These are phyloP conservation scores for Chlorophyllum brunneum DNA, from an alignment of 768 basidiomycete species.

Conservation along the genomic window DNA sequence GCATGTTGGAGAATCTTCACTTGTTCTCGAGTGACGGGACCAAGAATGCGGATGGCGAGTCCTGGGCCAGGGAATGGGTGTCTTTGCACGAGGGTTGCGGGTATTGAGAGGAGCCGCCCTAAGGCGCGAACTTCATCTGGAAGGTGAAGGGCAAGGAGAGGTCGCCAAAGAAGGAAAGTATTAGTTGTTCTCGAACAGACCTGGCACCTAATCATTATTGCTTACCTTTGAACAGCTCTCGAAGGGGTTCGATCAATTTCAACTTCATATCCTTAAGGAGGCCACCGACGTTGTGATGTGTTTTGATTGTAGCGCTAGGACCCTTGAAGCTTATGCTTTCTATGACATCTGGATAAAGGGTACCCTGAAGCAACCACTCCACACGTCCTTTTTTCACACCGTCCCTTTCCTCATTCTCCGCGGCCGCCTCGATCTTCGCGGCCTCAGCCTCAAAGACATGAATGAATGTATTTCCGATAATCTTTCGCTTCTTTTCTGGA, in stretches of 20 bases:
- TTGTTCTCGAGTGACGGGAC: conserved; percentile 91
- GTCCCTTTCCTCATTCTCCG: conserved; percentile 72
- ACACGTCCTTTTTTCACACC: conserved; percentile 82
- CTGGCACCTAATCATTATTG: conserved; percentile 1
- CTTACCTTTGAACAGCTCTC: conserved; percentile 97
- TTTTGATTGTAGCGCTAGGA: conserved; percentile 98
- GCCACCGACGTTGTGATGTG: conserved; percentile 98
- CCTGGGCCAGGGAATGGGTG: conserved; percentile 99
- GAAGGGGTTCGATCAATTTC: conserved; percentile 94
- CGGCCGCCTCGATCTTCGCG: conserved; percentile 76
- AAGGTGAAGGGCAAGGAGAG: conserved; percentile 9
- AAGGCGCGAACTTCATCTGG: conserved; percentile 94
- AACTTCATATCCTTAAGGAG: conserved; percentile 96
- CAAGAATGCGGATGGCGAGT: conserved; percentile 95
- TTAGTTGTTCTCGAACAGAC: conserved; percentile 2
- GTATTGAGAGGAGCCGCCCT: conserved; percentile 88
- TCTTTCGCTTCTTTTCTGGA: conserved; percentile 95
- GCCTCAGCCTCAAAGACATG: conserved; percentile 97
- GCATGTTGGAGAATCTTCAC: conserved; percentile 89
- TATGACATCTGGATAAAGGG: conserved; percentile 98
- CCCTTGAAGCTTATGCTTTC: conserved; percentile 99
- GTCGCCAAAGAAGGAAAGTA: conserved; percentile 4
- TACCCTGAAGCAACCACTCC: conserved; percentile 97
- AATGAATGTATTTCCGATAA: conserved; percentile 99
- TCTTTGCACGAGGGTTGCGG: conserved; percentile 87